phyloP scores from a whole-genome alignment of 768 basidiomycete genomes.

The Amanita phalloides region DNA sequence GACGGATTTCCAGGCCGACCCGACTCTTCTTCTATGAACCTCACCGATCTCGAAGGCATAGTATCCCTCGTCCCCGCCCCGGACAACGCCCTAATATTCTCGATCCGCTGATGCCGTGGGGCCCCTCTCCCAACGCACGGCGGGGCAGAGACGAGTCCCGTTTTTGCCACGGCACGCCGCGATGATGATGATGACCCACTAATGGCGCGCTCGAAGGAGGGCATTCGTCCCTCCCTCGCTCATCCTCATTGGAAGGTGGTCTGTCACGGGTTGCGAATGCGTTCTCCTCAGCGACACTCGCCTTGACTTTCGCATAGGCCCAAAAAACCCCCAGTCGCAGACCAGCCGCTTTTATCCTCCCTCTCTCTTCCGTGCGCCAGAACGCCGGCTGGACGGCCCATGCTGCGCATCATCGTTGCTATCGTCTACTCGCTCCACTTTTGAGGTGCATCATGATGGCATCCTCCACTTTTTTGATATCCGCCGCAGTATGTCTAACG shows the following conservation, averaged over 20 bases:
- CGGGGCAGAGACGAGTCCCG: too few relatives aligned
- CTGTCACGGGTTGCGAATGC: background rate
- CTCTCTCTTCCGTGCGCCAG: background rate
- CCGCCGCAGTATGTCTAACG: too few relatives aligned
- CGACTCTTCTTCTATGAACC: conserved; percentile 20
- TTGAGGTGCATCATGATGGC: background rate
- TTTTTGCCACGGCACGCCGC: too few relatives aligned
- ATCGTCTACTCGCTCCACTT: background rate
- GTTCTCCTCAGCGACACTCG: background rate
- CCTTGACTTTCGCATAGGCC: background rate
- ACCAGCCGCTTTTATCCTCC: background rate
- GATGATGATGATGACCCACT: background rate
- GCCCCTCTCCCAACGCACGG: too few relatives aligned
- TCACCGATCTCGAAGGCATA: conserved; percentile 32
- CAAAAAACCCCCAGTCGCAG: background rate
- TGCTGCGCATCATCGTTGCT: background rate
- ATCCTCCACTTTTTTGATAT: background rate
- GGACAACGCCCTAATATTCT: conserved; percentile 20
- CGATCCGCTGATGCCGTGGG: conserved; percentile 13
- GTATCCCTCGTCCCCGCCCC: conserved; percentile 24
- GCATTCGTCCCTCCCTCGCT: background rate
- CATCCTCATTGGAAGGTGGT: background rate
- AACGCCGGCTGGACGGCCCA: background rate
- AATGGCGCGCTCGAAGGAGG: background rate
- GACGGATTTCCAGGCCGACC: background rate